Evolutionary conservation across 805 yeast species (phyloP), one percentile per base, ranked within the genome.

Genomic region (Lipomyces mesembrius): DNA sequence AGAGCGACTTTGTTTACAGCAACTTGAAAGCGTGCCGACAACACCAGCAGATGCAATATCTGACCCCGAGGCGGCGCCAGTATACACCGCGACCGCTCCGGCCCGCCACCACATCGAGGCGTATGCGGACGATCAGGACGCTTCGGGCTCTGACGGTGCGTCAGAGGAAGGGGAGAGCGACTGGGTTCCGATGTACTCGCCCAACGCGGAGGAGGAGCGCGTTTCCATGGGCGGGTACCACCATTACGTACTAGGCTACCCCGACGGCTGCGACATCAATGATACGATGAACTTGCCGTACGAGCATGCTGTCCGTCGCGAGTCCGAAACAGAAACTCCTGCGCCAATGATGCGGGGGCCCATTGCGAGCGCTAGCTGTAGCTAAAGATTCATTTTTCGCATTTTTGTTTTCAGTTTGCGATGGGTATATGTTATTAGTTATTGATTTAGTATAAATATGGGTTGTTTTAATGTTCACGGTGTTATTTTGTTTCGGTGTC

Each of bases 161-260:
- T 46, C 57, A 5, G 57, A 49, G 22, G 58, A 20, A 11, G 65
- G 29, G 7, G 65, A 58, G 11, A 49, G 58, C 3, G 70, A 67
- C 37, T 67, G 68, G 68, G 70, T 67, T 9, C 70, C 70, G 2
- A 63, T 64, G 35, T 67, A 67, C 46, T 64, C 68, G 4, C 59
- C 61, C 25, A 64, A 60, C 37, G 67, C 67, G 17, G 64, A 64
- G 2, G 67, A 67, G 32, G 70, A 64, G 55, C 51, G 25, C 37
- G 61, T 67, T 14, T 63, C 70, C 8, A 49, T 67, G 59, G 70
- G 68, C 32, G 65, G 70, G 9, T 62, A 64, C 39, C 62, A 59
- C 43, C 66, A 65, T 59, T 37, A 59, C 20, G 9, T 58, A n/a
- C 27, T 57, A 25, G 64, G 65, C 3, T 59, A 39, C 49, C n/a